These are phyloP conservation scores for Dalechampia spathulata DNA, from an alignment of 441 rosid genomes.

Conservation along the genomic window DNA sequence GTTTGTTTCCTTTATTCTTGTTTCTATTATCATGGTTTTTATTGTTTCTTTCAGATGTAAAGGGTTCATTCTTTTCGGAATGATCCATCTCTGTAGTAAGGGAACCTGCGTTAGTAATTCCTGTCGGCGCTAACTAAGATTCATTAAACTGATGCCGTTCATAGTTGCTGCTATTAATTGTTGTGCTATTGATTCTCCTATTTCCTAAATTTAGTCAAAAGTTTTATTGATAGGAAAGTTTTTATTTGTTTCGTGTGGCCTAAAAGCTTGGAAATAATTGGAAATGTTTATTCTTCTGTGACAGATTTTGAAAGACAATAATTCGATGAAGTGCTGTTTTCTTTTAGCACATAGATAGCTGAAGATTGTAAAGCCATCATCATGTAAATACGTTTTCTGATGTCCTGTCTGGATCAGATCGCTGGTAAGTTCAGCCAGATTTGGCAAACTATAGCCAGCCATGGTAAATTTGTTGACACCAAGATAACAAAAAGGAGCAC, in stretches of 20 bases:
- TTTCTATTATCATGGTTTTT: too few relatives aligned
- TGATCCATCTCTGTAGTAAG: too few relatives aligned
- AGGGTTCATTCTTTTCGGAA: too few relatives aligned
- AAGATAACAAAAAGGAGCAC: too few relatives aligned
- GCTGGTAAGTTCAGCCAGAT: slow-evolving; percentile 1
- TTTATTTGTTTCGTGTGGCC: too few relatives aligned
- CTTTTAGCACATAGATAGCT: slow-evolving; percentile 1
- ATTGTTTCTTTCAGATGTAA: not conserved
- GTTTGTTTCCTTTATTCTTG: not conserved
- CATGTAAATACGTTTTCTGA: slow-evolving; percentile 8
- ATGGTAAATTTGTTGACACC: too few relatives aligned
- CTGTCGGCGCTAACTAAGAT: not conserved
- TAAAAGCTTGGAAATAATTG: not conserved
- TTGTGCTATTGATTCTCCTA: not conserved
- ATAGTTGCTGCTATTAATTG: not conserved
- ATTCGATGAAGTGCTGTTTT: slow-evolving; percentile 13
- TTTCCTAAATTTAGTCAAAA: not conserved
- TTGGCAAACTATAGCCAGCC: not conserved
- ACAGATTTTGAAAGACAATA: slow-evolving; percentile 18
- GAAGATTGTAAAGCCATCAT: slow-evolving; percentile 1
- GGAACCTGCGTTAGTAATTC: not conserved
- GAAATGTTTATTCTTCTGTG: not conserved
- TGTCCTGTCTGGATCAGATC: not conserved
- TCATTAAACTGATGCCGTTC: not conserved
- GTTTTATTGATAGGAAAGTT: not conserved